Evolutionary conservation across 2,329 filamentous ascomycete species (phyloP), one percentile per base, ranked within the genome.

Genomic region (Metarhizium album): DNA sequence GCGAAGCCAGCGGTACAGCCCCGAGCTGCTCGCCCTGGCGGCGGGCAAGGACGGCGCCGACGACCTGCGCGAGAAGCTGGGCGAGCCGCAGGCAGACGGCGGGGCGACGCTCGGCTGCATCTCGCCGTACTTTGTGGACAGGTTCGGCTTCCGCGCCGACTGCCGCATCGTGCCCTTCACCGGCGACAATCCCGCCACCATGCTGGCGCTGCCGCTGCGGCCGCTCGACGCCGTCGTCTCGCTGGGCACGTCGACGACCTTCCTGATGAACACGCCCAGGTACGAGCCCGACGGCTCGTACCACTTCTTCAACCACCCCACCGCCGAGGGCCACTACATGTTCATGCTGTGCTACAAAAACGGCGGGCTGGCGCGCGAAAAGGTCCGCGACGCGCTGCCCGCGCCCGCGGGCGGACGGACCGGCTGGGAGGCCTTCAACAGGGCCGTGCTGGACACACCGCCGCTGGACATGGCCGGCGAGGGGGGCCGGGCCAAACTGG

Each of bases 291-390:
- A 96, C 63, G 87, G 89, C 3, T 81, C 86, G 6, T 95, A 95
- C 63, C 93, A 98, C 73, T 95, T 97, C 75, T 94, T 97, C 80
- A 95, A 96, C 73, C 90, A 97, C 68, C 93, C 93, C 1, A 93
- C 90, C 43, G 95, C 89, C 1, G 73, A 83, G 0, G 89, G 87
- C 1, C 79, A 96, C 53, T 96, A 95, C 78, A 97, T 98, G 93
- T 97, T 98, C 70, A 98, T 98, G 93, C 82, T 98, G 35, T 98
- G 93, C 76, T 98, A 97, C 75, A 97, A 97, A 71, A 98, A 98
- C 70, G 93, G 93, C 58, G 90, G 90, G 2, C 81, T 97, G 1
- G 91, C 93, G 2, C 86, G 93, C 43, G 93, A 98, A 66, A 83
- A 87, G 60, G 81, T 97, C 55, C 86, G 93, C 50, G 89, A 98